Percentiles rank a stretch among this genome's conserved stretches.
These are phyloP conservation scores for Tricholoma furcatifolium DNA, from an alignment of 768 basidiomycete genomes.

Conservation along the genomic window DNA sequence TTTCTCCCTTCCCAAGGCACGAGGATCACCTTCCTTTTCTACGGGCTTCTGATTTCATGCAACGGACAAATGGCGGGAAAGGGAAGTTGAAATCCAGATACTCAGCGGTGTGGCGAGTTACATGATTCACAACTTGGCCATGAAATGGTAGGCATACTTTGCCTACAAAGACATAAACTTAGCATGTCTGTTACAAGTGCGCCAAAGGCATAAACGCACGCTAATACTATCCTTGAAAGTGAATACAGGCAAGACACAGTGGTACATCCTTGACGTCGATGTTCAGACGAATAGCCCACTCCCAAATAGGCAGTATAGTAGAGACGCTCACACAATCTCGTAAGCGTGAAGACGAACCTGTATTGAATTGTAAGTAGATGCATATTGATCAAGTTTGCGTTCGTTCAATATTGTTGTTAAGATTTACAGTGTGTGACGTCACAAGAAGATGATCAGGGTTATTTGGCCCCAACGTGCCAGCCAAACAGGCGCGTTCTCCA, in stretches of 20 bases:
- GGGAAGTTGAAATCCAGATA: slow-evolving; percentile 39
- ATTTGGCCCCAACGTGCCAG: slow-evolving; percentile 15
- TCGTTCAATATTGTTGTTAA: too few species aligned
- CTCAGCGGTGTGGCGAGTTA: slow-evolving; percentile 37
- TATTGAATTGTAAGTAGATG: neutral
- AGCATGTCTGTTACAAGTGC: neutral
- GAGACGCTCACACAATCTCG: slow-evolving; percentile 66
- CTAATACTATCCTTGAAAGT: slow-evolving; percentile 59
- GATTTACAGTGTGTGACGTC: slow-evolving; percentile 23
- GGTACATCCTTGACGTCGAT: slow-evolving; percentile 54
- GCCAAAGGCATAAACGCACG: slow-evolving; percentile 35
- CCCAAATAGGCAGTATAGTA: too few species aligned
- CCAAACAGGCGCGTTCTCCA: slow-evolving; percentile 16
- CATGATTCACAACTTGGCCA: slow-evolving; percentile 58
- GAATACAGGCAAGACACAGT: slow-evolving; percentile 74
- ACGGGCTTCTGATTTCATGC: too few species aligned
- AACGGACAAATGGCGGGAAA: slow-evolving; percentile 43
- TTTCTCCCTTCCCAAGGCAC: too few species aligned
- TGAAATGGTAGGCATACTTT: slow-evolving; percentile 57
- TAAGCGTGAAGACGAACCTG: slow-evolving; percentile 75
- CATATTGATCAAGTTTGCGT: slow-evolving; percentile 21
- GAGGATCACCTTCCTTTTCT: too few species aligned
- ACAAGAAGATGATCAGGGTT: slow-evolving; percentile 14
- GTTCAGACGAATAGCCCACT: too few species aligned
- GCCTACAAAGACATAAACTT: slow-evolving; percentile 33